Evolutionary conservation across 805 yeast species (phyloP), one percentile per base, ranked within the genome.

Genomic region (Starmerella powellii): DNA sequence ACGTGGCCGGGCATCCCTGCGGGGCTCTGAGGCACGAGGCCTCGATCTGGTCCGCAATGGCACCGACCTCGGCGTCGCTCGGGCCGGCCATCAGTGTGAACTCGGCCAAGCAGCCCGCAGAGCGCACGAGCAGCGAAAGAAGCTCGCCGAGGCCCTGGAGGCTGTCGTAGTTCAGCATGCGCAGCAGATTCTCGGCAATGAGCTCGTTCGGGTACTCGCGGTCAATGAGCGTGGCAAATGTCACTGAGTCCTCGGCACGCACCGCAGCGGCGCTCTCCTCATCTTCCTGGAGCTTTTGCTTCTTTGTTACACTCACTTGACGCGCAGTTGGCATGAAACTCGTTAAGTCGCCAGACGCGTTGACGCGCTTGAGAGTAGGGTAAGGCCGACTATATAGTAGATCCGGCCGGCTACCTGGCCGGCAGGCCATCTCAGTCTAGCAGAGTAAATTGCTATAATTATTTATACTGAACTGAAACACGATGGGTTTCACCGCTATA

Each of bases 151-250:
- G 3, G 2, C 56, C 56, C 18, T 44, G 41, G 8, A 36, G 32
- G 13, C 35, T 30, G 24, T 52, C 57, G 38, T 48, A 53, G 31
- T 44, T 42, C 24, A 53, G 45, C 34, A 46, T 26, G 3, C 57
- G 48, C 30, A 49, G 45, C 38, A 49, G 31, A 15, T 51, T 46
- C 36, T 50, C 53, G 13, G 34, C 43, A 20, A 52, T 42, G 16
- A 45, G 46, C n/a, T 49, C 50, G 3, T 40, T n/a, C 3, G 55
- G 43, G 26, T 45, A 43, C 13, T 46, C 42, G 3, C 34, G 26
- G 20, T 52, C 57, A 6, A 31, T 19, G 12, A 52, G 40, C 8
- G 50, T 37, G 26, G 47, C 56, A 24, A 38, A 50, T 1, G 52
- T 42, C 8, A 36, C 45, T 33, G 47, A 49, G 2, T 43, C 48